A percentile compares a stretch with the other conserved stretches of the same genome.
Evolutionary conservation across 1,139 yeast species (phyloP).

Genomic region (Kodamaea ohmeri): DNA sequence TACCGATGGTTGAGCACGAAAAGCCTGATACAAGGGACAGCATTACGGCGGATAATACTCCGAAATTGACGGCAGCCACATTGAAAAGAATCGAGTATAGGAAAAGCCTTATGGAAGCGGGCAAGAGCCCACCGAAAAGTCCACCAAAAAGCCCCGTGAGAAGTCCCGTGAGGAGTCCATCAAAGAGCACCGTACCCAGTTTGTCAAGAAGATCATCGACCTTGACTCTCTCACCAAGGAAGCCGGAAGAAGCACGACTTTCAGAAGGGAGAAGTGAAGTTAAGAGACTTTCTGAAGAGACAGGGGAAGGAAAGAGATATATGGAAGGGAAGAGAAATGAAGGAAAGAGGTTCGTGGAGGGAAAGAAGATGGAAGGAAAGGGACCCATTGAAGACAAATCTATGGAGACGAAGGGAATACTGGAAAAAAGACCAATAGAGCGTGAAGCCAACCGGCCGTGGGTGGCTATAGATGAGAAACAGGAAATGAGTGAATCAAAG

Average conservation of each 20-base stretch:
- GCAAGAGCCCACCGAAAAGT: constrained; percentile 1
- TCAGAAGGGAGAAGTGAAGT: not conserved
- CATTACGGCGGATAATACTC: not conserved
- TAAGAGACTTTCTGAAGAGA: not conserved
- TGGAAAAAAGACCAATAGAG: too few species aligned
- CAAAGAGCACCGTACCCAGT: not conserved
- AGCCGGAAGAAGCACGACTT: not conserved
- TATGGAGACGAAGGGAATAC: too few species aligned
- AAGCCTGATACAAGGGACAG: not conserved
- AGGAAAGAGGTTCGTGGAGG: not conserved
- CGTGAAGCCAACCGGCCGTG: not conserved
- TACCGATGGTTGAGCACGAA: too few species aligned
- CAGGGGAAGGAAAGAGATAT: not conserved
- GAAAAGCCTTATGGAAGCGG: not conserved
- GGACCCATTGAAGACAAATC: too few species aligned
- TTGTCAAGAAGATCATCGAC: not conserved
- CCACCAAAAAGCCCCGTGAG: constrained; percentile 1
- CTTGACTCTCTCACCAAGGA: not conserved
- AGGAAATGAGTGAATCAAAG: not conserved
- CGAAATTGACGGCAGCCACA: constrained; percentile 10
- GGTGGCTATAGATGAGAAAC: not conserved
- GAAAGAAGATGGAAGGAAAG: not conserved
- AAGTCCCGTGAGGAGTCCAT: constrained; percentile 1
- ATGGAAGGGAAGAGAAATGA: not conserved
- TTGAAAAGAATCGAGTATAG: constrained; percentile 9